Evolutionary conservation across 805 yeast genomes (phyloP), one percentile per base, ranked within the genome.

Genomic region (Henningerozyma blattae): DNA sequence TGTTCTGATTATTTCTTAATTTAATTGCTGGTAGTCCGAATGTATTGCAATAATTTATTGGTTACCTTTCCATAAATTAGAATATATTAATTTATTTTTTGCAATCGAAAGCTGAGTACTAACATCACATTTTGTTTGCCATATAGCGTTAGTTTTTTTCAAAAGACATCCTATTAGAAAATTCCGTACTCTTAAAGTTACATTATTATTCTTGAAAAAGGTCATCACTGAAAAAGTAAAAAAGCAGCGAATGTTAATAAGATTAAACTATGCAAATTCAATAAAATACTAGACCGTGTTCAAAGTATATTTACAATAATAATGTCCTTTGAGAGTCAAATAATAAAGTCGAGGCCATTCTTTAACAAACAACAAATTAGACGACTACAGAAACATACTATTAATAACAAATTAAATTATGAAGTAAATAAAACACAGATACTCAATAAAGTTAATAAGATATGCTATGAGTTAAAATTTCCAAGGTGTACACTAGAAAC

Each of bases 401-500:
- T 77, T 15, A 60, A 67, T 3, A 77, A 71, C 32, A 52, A 59
- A 19, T 60, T 67, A 30, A 60, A 65, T 19, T 72, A 70, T 40
- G 65, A 64, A 35, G 74, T 69, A 42, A 62, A 71, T 34, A 71
- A 70, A 37, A 64, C 66, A 30, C 70, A 71, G 34, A 65, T 76
- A 2, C 66, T 74, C 36, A 70, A 67, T 35, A 71, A 72, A 42
- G 47, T 77, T 22, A 66, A 70, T 40, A 72, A 68, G 38, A 51
- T 78, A 3, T 65, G 75, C 19, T 64, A 64, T 19, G 54, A 59
- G 2, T 54, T 80, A 47, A 75, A 75, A 47, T 70, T 79, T 39
- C 95, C 95, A 0, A 59, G 79, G 15, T 64, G 77, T 32, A 76
- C 83, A 2, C 58, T 85, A 30, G 78, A 77, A 39, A 68, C 82